Conservation (phyloP, 768 basidiomycete species). For the Fomitopsis serialis region DNA sequence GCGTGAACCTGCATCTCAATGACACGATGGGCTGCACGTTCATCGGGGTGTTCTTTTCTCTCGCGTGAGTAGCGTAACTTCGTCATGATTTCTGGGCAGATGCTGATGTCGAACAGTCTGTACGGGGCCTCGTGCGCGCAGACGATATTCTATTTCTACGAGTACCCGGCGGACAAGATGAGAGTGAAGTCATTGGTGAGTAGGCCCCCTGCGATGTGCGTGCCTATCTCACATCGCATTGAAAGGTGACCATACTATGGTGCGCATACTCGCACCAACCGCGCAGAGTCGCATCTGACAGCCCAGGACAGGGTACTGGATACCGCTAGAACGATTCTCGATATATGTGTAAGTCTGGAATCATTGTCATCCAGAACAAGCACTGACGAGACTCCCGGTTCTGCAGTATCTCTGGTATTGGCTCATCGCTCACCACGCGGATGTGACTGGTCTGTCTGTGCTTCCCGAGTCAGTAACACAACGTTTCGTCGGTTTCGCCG, state of each 20-base stretch:
- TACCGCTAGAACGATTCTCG: background rate
- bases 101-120: background rate
- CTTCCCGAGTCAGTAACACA: background rate
- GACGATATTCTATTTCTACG: background rate
- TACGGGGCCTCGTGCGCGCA: background rate
- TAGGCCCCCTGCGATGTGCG: background rate
- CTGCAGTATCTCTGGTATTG: background rate
- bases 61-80: background rate
- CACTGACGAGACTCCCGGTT: too few relatives aligned
- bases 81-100: background rate
- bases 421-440: background rate
- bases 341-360: background rate
- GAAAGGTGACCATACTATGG: background rate
- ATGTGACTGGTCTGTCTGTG: background rate
- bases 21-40: constrained; percentile 1
- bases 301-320: background rate
- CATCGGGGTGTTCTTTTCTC: background rate
- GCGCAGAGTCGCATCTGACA: background rate
- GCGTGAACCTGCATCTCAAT: background rate
- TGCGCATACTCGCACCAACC: background rate
- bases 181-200: background rate
- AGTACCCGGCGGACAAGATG: background rate
- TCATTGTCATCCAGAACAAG: too few relatives aligned
- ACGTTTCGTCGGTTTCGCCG: background rate
- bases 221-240: background rate